Evolutionary conservation across 768 basidiomycete genomes (phyloP), one percentile per base, ranked within the genome.

Genomic region (Leccinum barrowsii): DNA sequence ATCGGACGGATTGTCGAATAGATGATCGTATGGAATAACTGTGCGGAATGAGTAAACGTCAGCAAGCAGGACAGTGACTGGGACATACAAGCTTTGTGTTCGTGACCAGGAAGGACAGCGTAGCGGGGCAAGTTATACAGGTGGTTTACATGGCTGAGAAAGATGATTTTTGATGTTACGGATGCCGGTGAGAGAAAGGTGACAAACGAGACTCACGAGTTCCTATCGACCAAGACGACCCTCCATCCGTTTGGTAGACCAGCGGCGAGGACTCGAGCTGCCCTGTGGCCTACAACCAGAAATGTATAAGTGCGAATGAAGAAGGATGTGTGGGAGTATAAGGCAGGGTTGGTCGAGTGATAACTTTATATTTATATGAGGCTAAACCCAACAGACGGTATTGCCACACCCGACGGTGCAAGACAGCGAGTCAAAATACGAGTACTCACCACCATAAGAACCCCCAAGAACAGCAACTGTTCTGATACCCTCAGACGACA

Each of bases 1-100:
- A 12, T 50, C 42, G 44, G 66, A 56, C 58, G 64, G 10, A 70
- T 65, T 60, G 55, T 13, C 17, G 65, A 84, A 82, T 51, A 85
- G 67, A 42, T 79, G 79, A 52, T 73, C 70, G 64, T 81, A 84
- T 0, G 85, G 84, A 60, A 87, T 79, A 68, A 87, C 82, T 76
- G 19, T 61, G 32, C 10, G 10, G 32, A 62, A 34, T 13, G 7
- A 7, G 26, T 50, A 13, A 51, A 2, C 1, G 24, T 28, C 30
- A 28, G 15, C 22, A 11, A 32, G 12, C 4, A 24, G 7, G 26
- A 1, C 17, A n/a, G 2, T 17, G 30, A 37, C 2, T 5, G 15
- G 13, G 17, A 70, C 80, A 59, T 56, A 83, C 82, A 87, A 26
- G 84, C 84, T 75, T 86, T 87, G 71, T 86, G 81, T 70, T 85